phyloP scores from a whole-genome alignment of 495 filamentous ascomycete species.

The Podospora pseudoanserina region DNA sequence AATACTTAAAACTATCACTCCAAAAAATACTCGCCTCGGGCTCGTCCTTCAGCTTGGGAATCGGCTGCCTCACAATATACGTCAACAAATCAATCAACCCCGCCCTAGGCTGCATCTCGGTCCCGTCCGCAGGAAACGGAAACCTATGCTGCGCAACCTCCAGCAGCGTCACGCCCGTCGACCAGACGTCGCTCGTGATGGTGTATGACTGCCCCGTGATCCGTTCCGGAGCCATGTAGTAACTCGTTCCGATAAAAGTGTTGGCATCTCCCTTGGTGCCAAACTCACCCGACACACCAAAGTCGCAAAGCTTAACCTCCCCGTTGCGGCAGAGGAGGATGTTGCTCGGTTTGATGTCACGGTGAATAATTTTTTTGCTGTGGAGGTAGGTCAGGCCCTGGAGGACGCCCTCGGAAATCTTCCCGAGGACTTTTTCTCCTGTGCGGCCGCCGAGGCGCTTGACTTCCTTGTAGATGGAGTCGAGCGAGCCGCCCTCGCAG shows the following conservation, averaged over 20 bases:
- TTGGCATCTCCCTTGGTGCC: slow-evolving; percentile 98
- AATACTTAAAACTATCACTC: slow-evolving; percentile 97
- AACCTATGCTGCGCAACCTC: slow-evolving; percentile 98
- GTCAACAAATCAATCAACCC: slow-evolving; percentile 92
- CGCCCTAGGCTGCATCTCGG: slow-evolving; percentile 79
- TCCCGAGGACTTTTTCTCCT: slow-evolving; percentile 96
- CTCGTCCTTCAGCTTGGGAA: slow-evolving; percentile 95
- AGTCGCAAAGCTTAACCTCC: slow-evolving; percentile 96
- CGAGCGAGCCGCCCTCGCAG: slow-evolving; percentile 91
- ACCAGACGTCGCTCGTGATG: slow-evolving; percentile 98
- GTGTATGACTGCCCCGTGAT: slow-evolving; percentile 97
- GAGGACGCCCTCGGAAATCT: slow-evolving; percentile 92
- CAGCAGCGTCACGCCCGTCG: slow-evolving; percentile 87
- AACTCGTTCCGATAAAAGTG: slow-evolving; percentile 97
- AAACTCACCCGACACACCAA: slow-evolving; percentile 95
- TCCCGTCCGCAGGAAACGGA: slow-evolving; percentile 94
- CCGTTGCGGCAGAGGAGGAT: slow-evolving; percentile 90
- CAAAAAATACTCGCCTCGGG: slow-evolving; percentile 75
- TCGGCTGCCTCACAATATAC: slow-evolving; percentile 93
- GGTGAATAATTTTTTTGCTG: slow-evolving; percentile 93
- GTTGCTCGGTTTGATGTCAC: slow-evolving; percentile 98
- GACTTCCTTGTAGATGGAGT: slow-evolving; percentile 95
- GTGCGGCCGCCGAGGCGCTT: slow-evolving; percentile 92
- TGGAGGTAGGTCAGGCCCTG: slow-evolving; percentile 96
- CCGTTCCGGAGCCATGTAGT: slow-evolving; percentile 98